Percentiles rank a stretch among this genome's conserved stretches.
Evolutionary conservation across 495 filamentous ascomycete genomes (phyloP).

Genomic region (Penicillium bialowiezense): DNA sequence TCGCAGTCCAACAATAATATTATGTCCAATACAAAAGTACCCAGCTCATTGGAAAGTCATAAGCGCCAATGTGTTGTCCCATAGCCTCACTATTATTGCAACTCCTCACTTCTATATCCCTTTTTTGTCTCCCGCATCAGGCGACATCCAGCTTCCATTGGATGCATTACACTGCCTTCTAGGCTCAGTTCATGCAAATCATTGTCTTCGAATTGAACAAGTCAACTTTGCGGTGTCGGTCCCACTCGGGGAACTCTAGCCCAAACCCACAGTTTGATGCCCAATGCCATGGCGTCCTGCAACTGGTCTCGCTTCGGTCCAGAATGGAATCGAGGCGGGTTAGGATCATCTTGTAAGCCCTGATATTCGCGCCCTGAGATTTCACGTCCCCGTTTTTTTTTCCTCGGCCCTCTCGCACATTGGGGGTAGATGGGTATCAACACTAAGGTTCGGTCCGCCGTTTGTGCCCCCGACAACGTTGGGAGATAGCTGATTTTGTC

Average conservation of each 20-base stretch:
- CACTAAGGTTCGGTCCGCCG: slow-evolving; percentile 29
- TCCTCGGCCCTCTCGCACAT: slow-evolving; percentile 5
- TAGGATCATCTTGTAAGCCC: slow-evolving; percentile 12
- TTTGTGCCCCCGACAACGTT: slow-evolving; percentile 10
- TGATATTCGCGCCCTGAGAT: slow-evolving; percentile 13
- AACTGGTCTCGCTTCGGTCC: slow-evolving; percentile 31
- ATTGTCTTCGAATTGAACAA: slow-evolving; percentile 34
- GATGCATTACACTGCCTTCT: background rate
- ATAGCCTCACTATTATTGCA: slow-evolving; percentile 4
- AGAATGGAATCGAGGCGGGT: slow-evolving; percentile 22
- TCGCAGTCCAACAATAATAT: slow-evolving; percentile 4
- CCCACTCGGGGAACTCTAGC: slow-evolving; percentile 12
- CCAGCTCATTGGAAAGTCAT: background rate
- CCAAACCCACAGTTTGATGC: slow-evolving; percentile 39
- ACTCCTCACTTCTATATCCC: background rate
- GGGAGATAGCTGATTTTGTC: slow-evolving; percentile 10
- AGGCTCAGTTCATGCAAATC: slow-evolving; percentile 16
- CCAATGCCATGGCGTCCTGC: slow-evolving; percentile 36
- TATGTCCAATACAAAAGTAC: slow-evolving; percentile 1
- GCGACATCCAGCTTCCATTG: background rate
- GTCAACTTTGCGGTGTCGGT: slow-evolving; percentile 30
- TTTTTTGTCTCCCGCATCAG: background rate
- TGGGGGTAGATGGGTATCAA: slow-evolving; percentile 30
- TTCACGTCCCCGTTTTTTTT: slow-evolving; percentile 5
- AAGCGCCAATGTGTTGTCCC: slow-evolving; percentile 2